These are phyloP conservation scores for Syzygium grande DNA, from an alignment of 345 rosid species.

Conservation along the genomic window DNA sequence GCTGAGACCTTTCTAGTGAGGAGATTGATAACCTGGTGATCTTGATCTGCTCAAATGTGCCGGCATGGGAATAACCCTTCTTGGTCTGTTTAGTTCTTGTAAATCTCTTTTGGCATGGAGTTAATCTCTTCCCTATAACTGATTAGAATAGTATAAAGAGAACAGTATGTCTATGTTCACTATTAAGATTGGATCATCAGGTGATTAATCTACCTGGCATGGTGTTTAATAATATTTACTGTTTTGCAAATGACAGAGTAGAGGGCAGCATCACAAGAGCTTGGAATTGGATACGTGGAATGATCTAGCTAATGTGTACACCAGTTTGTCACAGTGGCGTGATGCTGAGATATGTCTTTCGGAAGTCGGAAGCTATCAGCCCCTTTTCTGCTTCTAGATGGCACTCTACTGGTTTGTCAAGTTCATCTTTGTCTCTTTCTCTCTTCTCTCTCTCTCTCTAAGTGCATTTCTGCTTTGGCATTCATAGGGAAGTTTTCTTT, in stretches of 20 bases:
- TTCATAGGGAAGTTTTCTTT: too few relatives aligned
- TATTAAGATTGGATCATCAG: not conserved
- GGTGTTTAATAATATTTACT: not conserved
- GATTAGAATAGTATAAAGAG: not conserved
- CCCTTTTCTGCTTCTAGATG: conserved; percentile 50
- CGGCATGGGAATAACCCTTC: not conserved
- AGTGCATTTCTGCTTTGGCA: not conserved
- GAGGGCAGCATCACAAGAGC: conserved; percentile 15
- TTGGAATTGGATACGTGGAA: conserved; percentile 74
- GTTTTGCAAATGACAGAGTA: conserved; percentile 7
- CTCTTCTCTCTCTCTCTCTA: not conserved
- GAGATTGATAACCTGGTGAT: not conserved
- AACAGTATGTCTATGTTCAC: not conserved
- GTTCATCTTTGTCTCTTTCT: not conserved
- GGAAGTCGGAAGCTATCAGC: conserved; percentile 41
- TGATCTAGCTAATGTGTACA: conserved; percentile 55
- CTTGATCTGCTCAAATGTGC: not conserved
- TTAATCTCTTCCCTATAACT: not conserved
- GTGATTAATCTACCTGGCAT: not conserved
- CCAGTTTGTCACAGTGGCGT: conserved; percentile 47
- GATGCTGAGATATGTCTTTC: conserved; percentile 71
- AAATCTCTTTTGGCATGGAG: not conserved
- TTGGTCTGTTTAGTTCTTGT: not conserved
- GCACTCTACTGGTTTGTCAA: conserved; percentile 34
- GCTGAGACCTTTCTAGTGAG: not conserved